Evolutionary conservation across 1,284 basidiomycete genomes (phyloP), one percentile per base, ranked within the genome.

Genomic region (Phlebopus sp.): DNA sequence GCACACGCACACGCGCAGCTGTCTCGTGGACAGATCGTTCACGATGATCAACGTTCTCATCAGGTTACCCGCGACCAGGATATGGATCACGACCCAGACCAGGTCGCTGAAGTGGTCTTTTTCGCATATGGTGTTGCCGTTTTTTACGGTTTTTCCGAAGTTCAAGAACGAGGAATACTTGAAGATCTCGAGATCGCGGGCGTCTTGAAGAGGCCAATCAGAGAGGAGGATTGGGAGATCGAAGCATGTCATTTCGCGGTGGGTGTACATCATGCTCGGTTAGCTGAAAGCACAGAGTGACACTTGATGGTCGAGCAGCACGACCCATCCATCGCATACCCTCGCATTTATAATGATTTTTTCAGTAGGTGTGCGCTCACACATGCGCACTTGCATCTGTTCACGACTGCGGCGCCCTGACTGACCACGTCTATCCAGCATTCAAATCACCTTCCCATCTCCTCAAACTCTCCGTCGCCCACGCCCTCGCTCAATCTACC

Each of bases 401-500:
- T 1, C 35, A 4, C 35, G 27, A 14, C 6, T 17, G 39, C 18
- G 29, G 59, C 17, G 57, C 38, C 18, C 23, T 32, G 23, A 13
- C 31, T 14, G 34, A 2, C 41, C 9, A 48, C 23, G 18, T 50
- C 6, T 23, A 23, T 6, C 4, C 56, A 92, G 90, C 92, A 13
- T 85, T 96, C 69, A 92, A 96, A 76, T 86, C 89, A 0, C 84
- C 84, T 37, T 93, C 90, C 0, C 90, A 93, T 59, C 78, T 92
- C 29, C 81, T 90, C 31, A 90, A 89, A 63, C 77, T 97, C n/a
- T 93, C 91, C 19, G 84, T 97, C 44, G 84, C 95, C 0, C 95
- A 97, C 55, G 95, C 94, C 1, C 81, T 97, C 32, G 95, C 94
- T 0, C 94, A 98, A 69, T 94, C 91, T 6, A 97, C 94, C 0